A percentile compares a stretch with the other conserved stretches of the same genome.
Evolutionary conservation across 805 yeast species (phyloP).

Genomic region (Candida hungchunana): DNA sequence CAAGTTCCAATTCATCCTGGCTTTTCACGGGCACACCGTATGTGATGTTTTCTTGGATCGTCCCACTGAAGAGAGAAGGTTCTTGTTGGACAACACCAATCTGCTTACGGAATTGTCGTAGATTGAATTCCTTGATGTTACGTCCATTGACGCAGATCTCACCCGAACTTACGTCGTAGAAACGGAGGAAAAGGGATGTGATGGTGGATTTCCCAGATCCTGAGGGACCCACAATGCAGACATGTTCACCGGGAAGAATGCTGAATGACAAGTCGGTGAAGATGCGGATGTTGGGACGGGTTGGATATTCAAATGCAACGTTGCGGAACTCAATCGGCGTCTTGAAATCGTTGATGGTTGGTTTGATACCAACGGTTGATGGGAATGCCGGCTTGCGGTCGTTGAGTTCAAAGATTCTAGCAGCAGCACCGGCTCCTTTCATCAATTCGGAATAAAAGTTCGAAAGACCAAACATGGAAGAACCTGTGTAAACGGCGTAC

Average conservation of each 20-base stretch:
- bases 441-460: constrained; percentile 89
- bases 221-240: constrained; percentile 94
- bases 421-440: constrained; percentile 97
- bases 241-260: constrained; percentile 77
- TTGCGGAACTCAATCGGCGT: constrained; percentile 54
- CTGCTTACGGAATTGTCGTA: constrained; percentile 66
- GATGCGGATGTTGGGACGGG: constrained; percentile 67
- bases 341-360: constrained; percentile 29
- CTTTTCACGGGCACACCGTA: constrained; percentile 63
- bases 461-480: constrained; percentile 88
- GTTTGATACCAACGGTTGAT: constrained; percentile 55
- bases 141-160: constrained; percentile 59
- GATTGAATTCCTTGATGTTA: constrained; percentile 57
- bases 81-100: constrained; percentile 94
- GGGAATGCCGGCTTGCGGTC: constrained; percentile 72
- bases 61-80: constrained; percentile 83
- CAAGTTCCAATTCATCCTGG: constrained; percentile 54
- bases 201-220: constrained; percentile 95
- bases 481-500: constrained; percentile 92
- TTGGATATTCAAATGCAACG: constrained; percentile 76
- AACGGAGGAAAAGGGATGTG: constrained; percentile 71
- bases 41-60: constrained; percentile 75
- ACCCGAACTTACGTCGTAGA: constrained; percentile 76
- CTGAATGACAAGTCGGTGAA: constrained; percentile 57
- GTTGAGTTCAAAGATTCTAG: constrained; percentile 81